Conservation (phyloP, 768 basidiomycete species). For the Filobasidium floriforme region DNA sequence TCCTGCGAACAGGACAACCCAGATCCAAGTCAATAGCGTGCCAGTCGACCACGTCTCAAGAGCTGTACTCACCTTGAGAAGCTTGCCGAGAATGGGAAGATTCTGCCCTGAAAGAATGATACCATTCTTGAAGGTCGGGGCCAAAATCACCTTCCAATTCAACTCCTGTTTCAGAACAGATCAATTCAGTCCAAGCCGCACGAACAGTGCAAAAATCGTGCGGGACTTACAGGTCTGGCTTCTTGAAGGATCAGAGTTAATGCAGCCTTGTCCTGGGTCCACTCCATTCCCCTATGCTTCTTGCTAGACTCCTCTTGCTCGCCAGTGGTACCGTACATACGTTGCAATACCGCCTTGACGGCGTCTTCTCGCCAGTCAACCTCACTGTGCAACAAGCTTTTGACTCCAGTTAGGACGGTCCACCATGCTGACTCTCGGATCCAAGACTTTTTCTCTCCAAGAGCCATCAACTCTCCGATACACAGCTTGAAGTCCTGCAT, state of each 20-base stretch:
- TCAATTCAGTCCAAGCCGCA: background rate
- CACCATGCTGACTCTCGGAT: conserved; percentile 86
- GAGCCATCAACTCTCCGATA: conserved; percentile 55
- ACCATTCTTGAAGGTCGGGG: conserved; percentile 68
- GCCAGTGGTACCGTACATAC: conserved; percentile 51
- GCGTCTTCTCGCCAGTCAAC: conserved; percentile 62
- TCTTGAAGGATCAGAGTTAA: conserved; percentile 64
- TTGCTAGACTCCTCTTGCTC: conserved; percentile 17
- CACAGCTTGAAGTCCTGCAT: conserved; percentile 56
- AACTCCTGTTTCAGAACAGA: conserved; percentile 41
- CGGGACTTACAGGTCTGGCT: conserved; percentile 48
- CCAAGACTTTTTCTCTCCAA: conserved; percentile 84
- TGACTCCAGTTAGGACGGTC: conserved; percentile 60
- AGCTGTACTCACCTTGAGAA: conserved; percentile 62
- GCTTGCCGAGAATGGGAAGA: conserved; percentile 61
- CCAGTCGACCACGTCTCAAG: background rate
- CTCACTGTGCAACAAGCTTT: conserved; percentile 54
- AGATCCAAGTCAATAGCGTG: background rate
- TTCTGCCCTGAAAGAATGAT: conserved; percentile 66
- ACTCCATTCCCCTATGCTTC: conserved; percentile 47
- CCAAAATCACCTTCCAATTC: conserved; percentile 60
- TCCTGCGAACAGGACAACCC: conserved; percentile 32
- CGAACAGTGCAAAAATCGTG: background rate
- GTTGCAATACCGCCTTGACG: conserved; percentile 51
- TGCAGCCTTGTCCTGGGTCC: conserved; percentile 87